Evolutionary conservation across 1,284 basidiomycete species (phyloP).

Genomic region (Pascua guehoae): DNA sequence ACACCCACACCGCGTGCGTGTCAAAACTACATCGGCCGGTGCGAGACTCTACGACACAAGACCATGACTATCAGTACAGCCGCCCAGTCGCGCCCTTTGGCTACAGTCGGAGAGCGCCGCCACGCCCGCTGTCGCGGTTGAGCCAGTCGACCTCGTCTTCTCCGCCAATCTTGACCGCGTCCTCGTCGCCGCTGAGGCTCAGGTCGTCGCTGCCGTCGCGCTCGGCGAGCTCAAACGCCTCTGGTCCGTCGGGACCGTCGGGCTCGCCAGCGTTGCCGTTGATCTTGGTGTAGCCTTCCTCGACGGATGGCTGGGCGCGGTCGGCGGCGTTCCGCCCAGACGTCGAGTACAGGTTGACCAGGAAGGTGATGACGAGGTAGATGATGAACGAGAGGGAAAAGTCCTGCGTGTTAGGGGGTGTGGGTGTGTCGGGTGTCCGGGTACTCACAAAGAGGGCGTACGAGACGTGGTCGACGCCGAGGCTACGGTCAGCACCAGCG

Average conservation of each 20-base stretch:
- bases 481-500: constrained; percentile 7
- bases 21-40: too few relatives aligned
- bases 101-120: neutral
- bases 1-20: too few relatives aligned
- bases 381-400: constrained; percentile 74
- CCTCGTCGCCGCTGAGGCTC: constrained; percentile 24
- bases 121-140: neutral
- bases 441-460: constrained; percentile 50
- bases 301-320: constrained; percentile 3
- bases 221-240: constrained; percentile 43
- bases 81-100: too few relatives aligned
- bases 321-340: constrained; percentile 59
- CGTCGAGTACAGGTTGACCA: constrained; percentile 59
- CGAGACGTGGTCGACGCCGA: constrained; percentile 81
- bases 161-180: constrained; percentile 33
- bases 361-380: constrained; percentile 64
- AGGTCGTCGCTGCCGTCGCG: constrained; percentile 19
- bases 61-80: too few relatives aligned
- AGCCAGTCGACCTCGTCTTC: constrained; percentile 26
- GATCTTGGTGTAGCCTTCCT: constrained; percentile 35
- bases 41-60: too few relatives aligned
- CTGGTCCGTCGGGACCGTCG: constrained; percentile 30
- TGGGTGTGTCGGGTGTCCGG: too few relatives aligned
- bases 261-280: neutral
- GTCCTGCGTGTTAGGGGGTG: constrained; percentile 14